Evolutionary conservation across 176 grass and related monocot species (phyloP).

Genomic region (Triticum dicoccoides): DNA sequence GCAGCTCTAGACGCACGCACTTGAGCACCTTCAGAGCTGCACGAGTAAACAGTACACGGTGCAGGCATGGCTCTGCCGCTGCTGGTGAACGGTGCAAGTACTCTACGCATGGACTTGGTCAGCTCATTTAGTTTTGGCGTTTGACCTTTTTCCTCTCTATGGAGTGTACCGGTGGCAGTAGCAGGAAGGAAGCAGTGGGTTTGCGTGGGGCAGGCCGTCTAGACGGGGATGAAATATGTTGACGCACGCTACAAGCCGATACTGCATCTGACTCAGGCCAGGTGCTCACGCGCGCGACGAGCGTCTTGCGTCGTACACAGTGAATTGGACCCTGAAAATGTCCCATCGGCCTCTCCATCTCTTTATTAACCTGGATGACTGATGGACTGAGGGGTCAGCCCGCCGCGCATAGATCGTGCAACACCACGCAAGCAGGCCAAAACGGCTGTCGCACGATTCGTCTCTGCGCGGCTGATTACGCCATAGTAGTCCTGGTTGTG

Average conservation of each 20-base stretch:
- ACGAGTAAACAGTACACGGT: background rate
- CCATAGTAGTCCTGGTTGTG: no score
- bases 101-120: background rate
- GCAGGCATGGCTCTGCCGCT: background rate
- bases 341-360: background rate
- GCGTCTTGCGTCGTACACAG: background rate
- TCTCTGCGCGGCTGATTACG: no score
- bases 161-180: background rate
- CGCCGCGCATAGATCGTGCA: no score
- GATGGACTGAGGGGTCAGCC: background rate
- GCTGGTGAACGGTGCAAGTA: background rate
- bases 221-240: conserved; percentile 11
- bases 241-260: background rate
- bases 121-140: background rate
- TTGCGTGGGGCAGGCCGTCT: conserved; percentile 5
- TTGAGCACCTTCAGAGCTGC: background rate
- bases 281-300: background rate
- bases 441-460: no score
- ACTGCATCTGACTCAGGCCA: background rate
- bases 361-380: background rate
- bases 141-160: background rate
- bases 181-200: background rate
- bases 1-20: background rate
- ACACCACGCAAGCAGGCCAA: background rate
- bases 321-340: conserved; percentile 1